A percentile compares a stretch with the other conserved stretches of the same genome.
These are phyloP conservation scores for Omphalotus olearius DNA, from an alignment of 1,284 basidiomycete genomes.

Conservation along the genomic window DNA sequence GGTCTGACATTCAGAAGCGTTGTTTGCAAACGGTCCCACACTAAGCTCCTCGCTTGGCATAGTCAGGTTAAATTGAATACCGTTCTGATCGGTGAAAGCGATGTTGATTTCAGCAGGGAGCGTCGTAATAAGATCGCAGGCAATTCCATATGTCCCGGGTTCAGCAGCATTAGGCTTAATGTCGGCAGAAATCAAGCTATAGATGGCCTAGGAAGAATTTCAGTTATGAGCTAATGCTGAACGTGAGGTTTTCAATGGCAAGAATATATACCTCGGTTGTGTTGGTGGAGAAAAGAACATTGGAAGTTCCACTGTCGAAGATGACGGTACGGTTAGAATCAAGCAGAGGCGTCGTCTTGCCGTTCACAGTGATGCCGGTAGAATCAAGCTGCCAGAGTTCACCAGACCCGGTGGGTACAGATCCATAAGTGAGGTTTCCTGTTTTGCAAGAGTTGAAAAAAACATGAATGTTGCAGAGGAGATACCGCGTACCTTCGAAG, in stretches of 20 bases:
- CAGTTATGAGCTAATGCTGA: background rate
- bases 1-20: constrained; percentile 45
- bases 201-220: constrained; percentile 38
- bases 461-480: constrained; percentile 6
- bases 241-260: background rate
- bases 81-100: constrained; percentile 42
- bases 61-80: constrained; percentile 46
- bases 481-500: constrained; percentile 35
- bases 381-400: constrained; percentile 45
- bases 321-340: constrained; percentile 39
- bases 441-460: constrained; percentile 15
- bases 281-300: constrained; percentile 42
- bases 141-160: constrained; percentile 52
- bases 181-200: constrained; percentile 50
- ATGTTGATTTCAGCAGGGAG: constrained; percentile 49
- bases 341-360: constrained; percentile 40
- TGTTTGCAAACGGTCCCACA: constrained; percentile 48
- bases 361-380: constrained; percentile 45
- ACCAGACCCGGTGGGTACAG: constrained; percentile 27
- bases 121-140: constrained; percentile 40
- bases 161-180: constrained; percentile 45
- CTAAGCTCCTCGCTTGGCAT: constrained; percentile 53
- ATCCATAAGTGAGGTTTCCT: constrained; percentile 43
- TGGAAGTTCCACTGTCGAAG: constrained; percentile 56
- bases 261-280: constrained; percentile 36